Base-by-base conservation (phyloP, 1,139 yeast species). In the Candida neerlandica region DNA sequence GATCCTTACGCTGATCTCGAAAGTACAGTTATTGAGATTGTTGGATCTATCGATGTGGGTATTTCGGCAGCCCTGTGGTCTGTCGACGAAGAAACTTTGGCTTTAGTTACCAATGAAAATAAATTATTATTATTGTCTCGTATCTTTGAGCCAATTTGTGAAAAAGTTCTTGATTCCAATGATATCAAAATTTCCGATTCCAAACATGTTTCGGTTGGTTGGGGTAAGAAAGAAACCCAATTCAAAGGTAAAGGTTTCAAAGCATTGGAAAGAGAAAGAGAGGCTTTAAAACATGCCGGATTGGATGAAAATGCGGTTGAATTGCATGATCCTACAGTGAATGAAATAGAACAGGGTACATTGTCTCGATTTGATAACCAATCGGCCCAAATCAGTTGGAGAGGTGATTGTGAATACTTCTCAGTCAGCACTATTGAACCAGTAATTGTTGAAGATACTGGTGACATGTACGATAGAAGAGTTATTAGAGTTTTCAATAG, bases 211-310 rank as follows among this genome's bases (percentile, higher is more conserved):
- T 86, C 96, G 18, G 97, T 94, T 35, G 99, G 99, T 16, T 95
- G 99, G 99, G 99, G 99, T 61, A 89, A 88, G 58, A 85, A 87
- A 55, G 99, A 94, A 66, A 95, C 99, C 0, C 99, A 95, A 68
- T 95, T 95, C 66, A 86, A 89, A 66, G 99, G 99, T 45, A 85
- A 82, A 60, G 99, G 99, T 52, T 94, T 90, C 40, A 85, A 85
- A 59, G 92, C 89, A n/a, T 61, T 80, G 54, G 94, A 87, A 66
- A 78, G 92, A 66, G 87, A 83, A 59, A 63, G 70, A 50, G 71
- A 70, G 45, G 79, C 86, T 23, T 73, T 86, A 57, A 81, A 79
- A 58, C 85, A 85, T 55, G 85, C 91, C 1, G 94, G 92, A 12
- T 67, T 85, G 51, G 89, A 78, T 55, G 66, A 77, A 51, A 77